Conservation (phyloP, 2,329 filamentous ascomycete genomes). For the Furcasterigmium furcatum region DNA sequence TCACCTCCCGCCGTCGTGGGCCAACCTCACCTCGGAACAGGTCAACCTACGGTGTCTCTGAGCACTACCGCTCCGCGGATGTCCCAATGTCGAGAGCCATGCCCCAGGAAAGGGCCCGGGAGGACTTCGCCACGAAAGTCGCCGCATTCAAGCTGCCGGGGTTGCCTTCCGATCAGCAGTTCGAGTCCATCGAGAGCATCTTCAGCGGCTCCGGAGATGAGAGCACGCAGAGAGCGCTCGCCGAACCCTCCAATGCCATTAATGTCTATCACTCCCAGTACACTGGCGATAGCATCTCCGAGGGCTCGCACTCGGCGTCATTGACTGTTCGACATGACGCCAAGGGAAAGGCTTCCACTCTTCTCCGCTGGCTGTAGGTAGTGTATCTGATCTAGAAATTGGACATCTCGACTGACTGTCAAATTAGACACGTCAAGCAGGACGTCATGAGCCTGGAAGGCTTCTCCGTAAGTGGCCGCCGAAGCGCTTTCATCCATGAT, state of each 20-base stretch:
- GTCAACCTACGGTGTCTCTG: too few species aligned
- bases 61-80: too few species aligned
- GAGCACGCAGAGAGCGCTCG: slow-evolving; percentile 18
- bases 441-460: slow-evolving; percentile 38
- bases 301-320: slow-evolving; percentile 28
- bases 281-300: slow-evolving; percentile 31
- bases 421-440: slow-evolving; percentile 31
- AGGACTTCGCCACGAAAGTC: slow-evolving; percentile 17
- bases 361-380: slow-evolving; percentile 39
- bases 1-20: too few species aligned
- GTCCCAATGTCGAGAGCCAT: too few species aligned
- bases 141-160: slow-evolving; percentile 14
- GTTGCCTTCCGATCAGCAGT: not conserved
- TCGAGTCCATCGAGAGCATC: not conserved
- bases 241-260: slow-evolving; percentile 18
- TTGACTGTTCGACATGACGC: slow-evolving; percentile 31
- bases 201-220: slow-evolving; percentile 13
- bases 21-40: too few species aligned
- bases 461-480: slow-evolving; percentile 28
- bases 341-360: slow-evolving; percentile 21
- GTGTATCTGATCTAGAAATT: too few species aligned
- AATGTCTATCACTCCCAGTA: slow-evolving; percentile 30
- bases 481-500: not conserved
- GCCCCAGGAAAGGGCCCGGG: slow-evolving; percentile 16
- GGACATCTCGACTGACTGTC: slow-evolving; percentile 10